phyloP scores from a whole-genome alignment of 768 basidiomycete species.

The Phallus indusiatus region DNA sequence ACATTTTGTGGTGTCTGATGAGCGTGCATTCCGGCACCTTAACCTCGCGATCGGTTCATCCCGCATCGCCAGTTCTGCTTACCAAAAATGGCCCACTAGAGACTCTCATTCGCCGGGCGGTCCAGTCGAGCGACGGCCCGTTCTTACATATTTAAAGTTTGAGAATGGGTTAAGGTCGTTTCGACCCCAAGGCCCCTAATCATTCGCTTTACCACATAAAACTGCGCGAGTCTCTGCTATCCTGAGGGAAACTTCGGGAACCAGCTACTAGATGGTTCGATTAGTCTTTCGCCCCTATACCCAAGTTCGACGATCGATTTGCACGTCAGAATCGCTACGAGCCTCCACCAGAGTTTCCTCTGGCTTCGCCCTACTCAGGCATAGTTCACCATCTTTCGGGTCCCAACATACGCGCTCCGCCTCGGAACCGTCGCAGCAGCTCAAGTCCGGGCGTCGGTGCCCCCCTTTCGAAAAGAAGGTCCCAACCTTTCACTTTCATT shows the following conservation, averaged over 20 bases:
- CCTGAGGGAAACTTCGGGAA: too few relatives aligned
- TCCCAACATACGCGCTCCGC: conserved; percentile 80
- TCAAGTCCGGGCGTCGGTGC: conserved; percentile 70
- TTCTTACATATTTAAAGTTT: conserved; percentile 61
- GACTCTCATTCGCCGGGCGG: conserved; percentile 50
- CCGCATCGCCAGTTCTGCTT: conserved; percentile 65
- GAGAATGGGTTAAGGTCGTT: conserved; percentile 82
- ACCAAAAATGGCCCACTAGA: conserved; percentile 69
- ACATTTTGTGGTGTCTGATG: conserved; percentile 77
- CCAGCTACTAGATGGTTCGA: conserved; percentile 92
- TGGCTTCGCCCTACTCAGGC: conserved; percentile 86
- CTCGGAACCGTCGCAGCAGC: conserved; percentile 64
- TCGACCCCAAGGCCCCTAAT: conserved; percentile 86
- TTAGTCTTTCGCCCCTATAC: conserved; percentile 96
- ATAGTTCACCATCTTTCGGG: conserved; percentile 90
- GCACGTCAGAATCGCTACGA: conserved; percentile 94
- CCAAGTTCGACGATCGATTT: conserved; percentile 93
- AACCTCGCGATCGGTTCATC: conserved; percentile 65
- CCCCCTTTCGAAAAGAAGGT: too few relatives aligned
- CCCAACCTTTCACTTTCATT: too few relatives aligned
- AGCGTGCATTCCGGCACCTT: conserved; percentile 77
- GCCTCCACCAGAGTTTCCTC: conserved; percentile 95
- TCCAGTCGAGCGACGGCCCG: conserved; percentile 41
- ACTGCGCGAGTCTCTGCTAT: too few relatives aligned
- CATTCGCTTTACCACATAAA: conserved; percentile 71